A percentile compares a stretch with the other conserved stretches of the same genome.
These are phyloP conservation scores for Botrytis hyacinthi DNA, from an alignment of 2,329 filamentous ascomycete species.

Conservation along the genomic window DNA sequence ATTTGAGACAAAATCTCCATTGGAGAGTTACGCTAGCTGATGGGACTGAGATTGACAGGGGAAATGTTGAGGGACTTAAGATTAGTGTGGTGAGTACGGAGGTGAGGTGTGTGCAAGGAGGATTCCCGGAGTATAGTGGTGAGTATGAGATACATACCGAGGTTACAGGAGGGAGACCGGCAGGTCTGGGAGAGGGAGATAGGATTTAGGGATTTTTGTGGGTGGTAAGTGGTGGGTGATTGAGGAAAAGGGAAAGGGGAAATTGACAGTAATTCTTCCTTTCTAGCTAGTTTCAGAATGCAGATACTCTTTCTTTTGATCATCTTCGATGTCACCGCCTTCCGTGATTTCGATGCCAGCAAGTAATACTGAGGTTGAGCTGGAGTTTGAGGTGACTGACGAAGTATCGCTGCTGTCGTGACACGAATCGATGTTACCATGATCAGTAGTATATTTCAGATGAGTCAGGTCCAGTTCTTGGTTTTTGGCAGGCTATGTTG, in stretches of 20 bases:
- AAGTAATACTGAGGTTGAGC: not conserved
- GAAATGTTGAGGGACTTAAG: constrained; percentile 33
- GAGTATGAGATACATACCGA: constrained; percentile 36
- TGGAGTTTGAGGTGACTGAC: not conserved
- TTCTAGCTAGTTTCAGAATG: not conserved
- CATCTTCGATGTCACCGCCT: not conserved
- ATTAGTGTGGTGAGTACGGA: constrained; percentile 35
- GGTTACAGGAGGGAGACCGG: constrained; percentile 33
- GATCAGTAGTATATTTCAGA: not conserved
- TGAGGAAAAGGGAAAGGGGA: not conserved
- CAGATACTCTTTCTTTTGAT: too few relatives aligned
- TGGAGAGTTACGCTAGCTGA: constrained; percentile 35
- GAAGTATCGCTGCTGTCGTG: not conserved
- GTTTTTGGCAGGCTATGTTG: too few relatives aligned
- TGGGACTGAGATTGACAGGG: constrained; percentile 28
- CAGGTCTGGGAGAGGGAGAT: constrained; percentile 24
- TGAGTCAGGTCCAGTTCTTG: not conserved
- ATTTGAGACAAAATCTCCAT: constrained; percentile 36
- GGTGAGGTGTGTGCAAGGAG: constrained; percentile 29
- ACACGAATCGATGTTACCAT: not conserved
- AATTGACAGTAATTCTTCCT: not conserved
- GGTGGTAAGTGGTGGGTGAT: not conserved
- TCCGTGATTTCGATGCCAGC: not conserved
- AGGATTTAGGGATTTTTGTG: not conserved
- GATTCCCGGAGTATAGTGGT: constrained; percentile 31